Evolutionary conservation across 1,284 basidiomycete genomes (phyloP), one percentile per base, ranked within the genome.

Genomic region (Cutaneotrichosporon cyanovorans): DNA sequence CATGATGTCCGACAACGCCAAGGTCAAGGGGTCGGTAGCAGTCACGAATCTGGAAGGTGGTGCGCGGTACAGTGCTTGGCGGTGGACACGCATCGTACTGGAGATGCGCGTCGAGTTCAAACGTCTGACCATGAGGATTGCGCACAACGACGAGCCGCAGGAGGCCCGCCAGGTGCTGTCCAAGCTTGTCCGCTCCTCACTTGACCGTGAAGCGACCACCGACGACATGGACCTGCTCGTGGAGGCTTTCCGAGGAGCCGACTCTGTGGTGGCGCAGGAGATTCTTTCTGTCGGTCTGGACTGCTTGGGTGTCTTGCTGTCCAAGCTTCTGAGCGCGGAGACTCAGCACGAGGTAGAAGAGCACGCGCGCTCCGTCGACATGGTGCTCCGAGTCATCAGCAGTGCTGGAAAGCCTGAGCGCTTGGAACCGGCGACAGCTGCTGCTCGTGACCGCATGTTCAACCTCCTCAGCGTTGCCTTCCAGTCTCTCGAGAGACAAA

Each of bases 91-190:
- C 6, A 60, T 68, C 8, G 68, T 70, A 9, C 58, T 70, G 0
- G 64, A 66, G 48, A 67, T 70, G 65, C 51, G 68, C 5, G 63
- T 68, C 37, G 65, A 68, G 50, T 68, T 70, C 51, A 70, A 70
- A 46, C 60, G 62, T 2, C 51, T 70, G 4, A 62, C 63, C 2
- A 53, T 58, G 42, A 51, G 63, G 15, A 66, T 70, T 22, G 57
- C 55, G 18, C 62, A 59, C 36, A 57, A 55, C 14, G 63, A 63
- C 15, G 52, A 64, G 19, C 55, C 62, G 6, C 51, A 51, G 12
- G 62, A 63, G 21, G 62, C 68, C 4, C 56, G 58, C 22, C 54
- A 62, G 43, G 59, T 58, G 11, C 52, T 70, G 7, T 46, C 51
- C n/a, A 46, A 55, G 19, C 57, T 68, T 15, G 60, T 68, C 2